A percentile compares a stretch with the other conserved stretches of the same genome.
These are phyloP conservation scores for Globisporangium echinulatum DNA, from an alignment of 352 stramenopile genomes.

Conservation along the genomic window DNA sequence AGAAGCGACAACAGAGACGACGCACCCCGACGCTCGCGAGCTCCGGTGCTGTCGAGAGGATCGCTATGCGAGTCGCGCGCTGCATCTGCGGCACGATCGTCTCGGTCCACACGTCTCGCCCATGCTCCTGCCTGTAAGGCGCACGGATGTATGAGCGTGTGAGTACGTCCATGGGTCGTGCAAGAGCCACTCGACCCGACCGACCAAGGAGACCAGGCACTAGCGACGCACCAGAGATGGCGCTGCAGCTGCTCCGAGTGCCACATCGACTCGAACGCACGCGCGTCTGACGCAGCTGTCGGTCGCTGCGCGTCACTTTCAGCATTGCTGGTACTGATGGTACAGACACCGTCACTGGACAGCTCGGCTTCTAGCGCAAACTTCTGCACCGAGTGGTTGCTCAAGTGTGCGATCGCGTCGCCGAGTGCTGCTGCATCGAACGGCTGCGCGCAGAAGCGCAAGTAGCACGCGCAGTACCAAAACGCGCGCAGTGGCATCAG, in stretches of 20 bases:
- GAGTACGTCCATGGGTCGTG: neutral
- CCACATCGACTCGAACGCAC: slow-evolving; percentile 50
- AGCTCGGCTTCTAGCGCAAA: slow-evolving; percentile 15
- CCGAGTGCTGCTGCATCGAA: slow-evolving; percentile 29
- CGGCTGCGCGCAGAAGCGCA: slow-evolving; percentile 59
- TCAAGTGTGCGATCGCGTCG: slow-evolving; percentile 69
- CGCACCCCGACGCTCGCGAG: slow-evolving; percentile 48
- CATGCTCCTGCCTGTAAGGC: slow-evolving; percentile 19
- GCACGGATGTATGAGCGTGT: neutral
- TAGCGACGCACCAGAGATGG: slow-evolving; percentile 22
- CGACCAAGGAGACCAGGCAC: too few species aligned
- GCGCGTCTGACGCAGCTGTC: neutral
- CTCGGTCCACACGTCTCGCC: slow-evolving; percentile 40
- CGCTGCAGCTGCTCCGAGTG: slow-evolving; percentile 31
- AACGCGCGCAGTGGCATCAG: slow-evolving; percentile 47
- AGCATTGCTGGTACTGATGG: too few species aligned
- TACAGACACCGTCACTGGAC: too few species aligned
- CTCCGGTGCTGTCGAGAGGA: slow-evolving; percentile 35
- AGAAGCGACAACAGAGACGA: slow-evolving; percentile 1
- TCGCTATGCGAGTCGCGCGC: slow-evolving; percentile 22
- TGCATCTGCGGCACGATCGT: slow-evolving; percentile 56
- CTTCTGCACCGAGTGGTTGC: slow-evolving; percentile 85
- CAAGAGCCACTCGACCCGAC: too few species aligned
- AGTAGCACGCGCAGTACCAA: slow-evolving; percentile 67
- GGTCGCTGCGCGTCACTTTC: too few species aligned